Evolutionary conservation across 225 moss, liverwort and hornwort species (phyloP).

Genomic region (Thuidium tamariscinum): DNA sequence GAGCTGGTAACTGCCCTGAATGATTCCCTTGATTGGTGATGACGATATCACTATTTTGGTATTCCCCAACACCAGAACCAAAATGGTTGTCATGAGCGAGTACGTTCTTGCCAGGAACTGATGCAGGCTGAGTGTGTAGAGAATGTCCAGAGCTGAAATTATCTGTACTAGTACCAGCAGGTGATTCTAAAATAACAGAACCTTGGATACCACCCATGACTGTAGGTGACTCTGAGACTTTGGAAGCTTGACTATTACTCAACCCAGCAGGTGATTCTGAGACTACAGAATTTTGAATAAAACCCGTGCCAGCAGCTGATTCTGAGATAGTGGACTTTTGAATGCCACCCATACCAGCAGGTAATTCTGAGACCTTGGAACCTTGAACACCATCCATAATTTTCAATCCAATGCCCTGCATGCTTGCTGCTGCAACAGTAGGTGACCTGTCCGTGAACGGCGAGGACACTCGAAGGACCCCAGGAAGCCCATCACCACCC

Average conservation of each 20-base stretch:
- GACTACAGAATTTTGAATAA: conserved; percentile 14
- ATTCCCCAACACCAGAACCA: not conserved
- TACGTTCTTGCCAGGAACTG: conserved; percentile 5
- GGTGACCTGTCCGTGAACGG: conserved; percentile 2
- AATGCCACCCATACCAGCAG: not conserved
- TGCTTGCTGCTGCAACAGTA: not conserved
- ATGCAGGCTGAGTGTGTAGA: conserved; percentile 6
- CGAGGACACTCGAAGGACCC: conserved; percentile 4
- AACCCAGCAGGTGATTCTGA: not conserved
- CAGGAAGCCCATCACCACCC: conserved; percentile 1
- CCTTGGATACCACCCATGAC: conserved; percentile 19
- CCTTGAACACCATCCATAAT: conserved; percentile 20
- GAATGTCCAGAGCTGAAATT: conserved; percentile 9
- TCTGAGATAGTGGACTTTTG: conserved; percentile 22
- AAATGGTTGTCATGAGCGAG: not conserved
- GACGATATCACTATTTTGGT: not conserved
- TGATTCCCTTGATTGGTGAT: not conserved
- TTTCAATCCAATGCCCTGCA: conserved; percentile 23
- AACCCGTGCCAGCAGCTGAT: not conserved
- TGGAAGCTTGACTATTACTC: conserved; percentile 21
- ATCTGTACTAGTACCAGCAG: conserved; percentile 6
- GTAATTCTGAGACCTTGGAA: conserved; percentile 1
- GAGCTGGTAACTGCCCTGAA: conserved; percentile 7
- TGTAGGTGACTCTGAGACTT: not conserved
- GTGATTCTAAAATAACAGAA: conserved; percentile 14